Evolutionary conservation across 345 rosid genomes (phyloP), one percentile per base, ranked within the genome.

Genomic region (Psidium friedrichsthalianum): DNA sequence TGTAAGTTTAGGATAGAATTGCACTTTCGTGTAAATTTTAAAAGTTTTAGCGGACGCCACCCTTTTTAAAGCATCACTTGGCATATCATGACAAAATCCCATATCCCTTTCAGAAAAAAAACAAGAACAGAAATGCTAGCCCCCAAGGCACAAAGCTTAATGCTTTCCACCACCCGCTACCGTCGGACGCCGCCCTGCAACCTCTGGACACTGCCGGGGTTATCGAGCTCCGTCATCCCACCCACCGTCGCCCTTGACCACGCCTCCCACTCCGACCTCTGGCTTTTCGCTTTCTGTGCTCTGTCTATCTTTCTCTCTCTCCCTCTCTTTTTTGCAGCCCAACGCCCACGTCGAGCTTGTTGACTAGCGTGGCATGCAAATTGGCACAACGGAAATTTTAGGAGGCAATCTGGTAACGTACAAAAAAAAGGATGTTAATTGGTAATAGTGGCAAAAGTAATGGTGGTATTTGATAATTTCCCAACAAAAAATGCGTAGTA

Each of bases 21-120:
- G 11, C 11, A 47, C 11, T 47, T 47, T 47, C 51, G 11, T 44
- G 8, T 6, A 44, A 6, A 8, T 44, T 47, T 8, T 47, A 47
- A 1, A 47, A 47, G 0, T 47, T 47, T 2, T 47, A 47, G 11
- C 8, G 51, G 8, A 8, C 2, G 8, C 1, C 1, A 1, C 8
- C 11, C 1, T 47, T 47, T 47, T 8, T 8, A 8, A 47, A 47
- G 8, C 8, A 47, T 47, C 51, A 47, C 8, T 47, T 47, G 51
- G 51, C 51, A 47, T 47, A 1, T 8, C 99, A 87, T 25, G 13
- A 57, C 61, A 57, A 58, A 58, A 58, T 58, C 32, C 16, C 29
- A 57, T 11, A 9, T 9, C 6, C 6, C 32, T n/a, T n/a, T 29
- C 16, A 58, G 0, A 25, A 44, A 0, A 25, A 58, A 58, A 12